Percentiles rank a stretch among this genome's conserved stretches.
Evolutionary conservation across 2,329 filamentous ascomycete species (phyloP).

Genomic region (Botrytis pseudocinerea): DNA sequence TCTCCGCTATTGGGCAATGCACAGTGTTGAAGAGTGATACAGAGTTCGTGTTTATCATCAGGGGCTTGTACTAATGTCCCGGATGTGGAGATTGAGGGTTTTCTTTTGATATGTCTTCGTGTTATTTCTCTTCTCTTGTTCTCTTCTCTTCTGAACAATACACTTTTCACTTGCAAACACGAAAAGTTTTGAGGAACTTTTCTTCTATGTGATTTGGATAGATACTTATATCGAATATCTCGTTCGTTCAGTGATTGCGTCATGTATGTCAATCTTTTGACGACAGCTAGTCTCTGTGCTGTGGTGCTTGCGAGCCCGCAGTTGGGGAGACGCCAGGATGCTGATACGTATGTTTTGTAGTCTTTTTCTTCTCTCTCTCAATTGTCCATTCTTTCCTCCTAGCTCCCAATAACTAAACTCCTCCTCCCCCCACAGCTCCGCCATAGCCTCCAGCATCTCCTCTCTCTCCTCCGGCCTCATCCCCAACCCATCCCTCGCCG

Average conservation of each 20-base stretch:
- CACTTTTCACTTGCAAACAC: neutral
- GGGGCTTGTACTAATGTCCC: neutral
- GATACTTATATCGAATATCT: neutral
- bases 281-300: conserved; percentile 14
- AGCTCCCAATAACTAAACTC: neutral
- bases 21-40: neutral
- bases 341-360: neutral
- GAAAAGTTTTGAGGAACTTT: neutral
- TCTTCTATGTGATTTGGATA: neutral
- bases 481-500: conserved; percentile 6
- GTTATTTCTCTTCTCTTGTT: neutral
- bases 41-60: neutral
- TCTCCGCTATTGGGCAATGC: neutral
- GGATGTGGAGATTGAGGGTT: neutral
- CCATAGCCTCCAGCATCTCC: conserved; percentile 1
- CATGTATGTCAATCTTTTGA: conserved; percentile 21
- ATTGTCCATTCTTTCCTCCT: no score
- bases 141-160: neutral
- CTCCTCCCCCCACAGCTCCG: neutral
- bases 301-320: conserved; percentile 5
- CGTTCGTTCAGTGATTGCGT: neutral
- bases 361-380: neutral
- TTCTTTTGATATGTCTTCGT: neutral
- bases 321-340: neutral
- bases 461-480: neutral